Evolutionary conservation across 2,329 filamentous ascomycete genomes (phyloP), one percentile per base, ranked within the genome.

Genomic region (Pseudogymnoascus destructans): DNA sequence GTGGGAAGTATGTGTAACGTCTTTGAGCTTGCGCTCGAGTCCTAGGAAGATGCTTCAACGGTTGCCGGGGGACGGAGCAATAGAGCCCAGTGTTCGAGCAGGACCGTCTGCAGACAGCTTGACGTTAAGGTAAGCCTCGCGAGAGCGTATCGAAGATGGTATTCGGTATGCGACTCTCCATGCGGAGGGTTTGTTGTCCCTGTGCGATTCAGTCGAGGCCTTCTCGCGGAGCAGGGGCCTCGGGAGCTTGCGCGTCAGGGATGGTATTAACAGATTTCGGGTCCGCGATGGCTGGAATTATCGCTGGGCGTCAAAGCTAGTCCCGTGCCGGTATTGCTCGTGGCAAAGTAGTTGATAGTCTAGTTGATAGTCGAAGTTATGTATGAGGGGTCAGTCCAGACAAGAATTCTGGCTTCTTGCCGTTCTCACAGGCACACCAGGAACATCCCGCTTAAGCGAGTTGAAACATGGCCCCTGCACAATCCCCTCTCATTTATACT

Each of bases 11-110:
- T 52, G 46, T 52, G 46, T 52, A 52, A 36, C 30, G 40, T 42
- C 60, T 60, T 57, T 58, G 64, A 66, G 65, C 64, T 61, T 59
- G 59, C 64, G 64, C 65, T 64, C 64, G 60, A 46, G 56, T 57
- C 58, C 59, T 58, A 58, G 59, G 23, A 23, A 36, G n/a, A n/a
- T 59, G 9, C 55, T 61, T 42, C 52, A 54, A 59, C 59, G 57
- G 59, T 42, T 58, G 46, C 57, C 27, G 42, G 55, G 58, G 35
- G 42, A 56, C 46, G 25, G 46, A 52, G 46, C 46, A 52, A 30
- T 52, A 52, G 46, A 52, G 46, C 46, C 46, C 46, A 52, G 46
- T 52, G 25, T 52, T 52, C 25, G 46, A 52, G 46, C 46, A 52
- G 46, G 46, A 52, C 25, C 46, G 25, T 52, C 46, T 52, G 46